phyloP scores from a whole-genome alignment of 257 asterid genomes.

The Nicotiana tabacum region DNA sequence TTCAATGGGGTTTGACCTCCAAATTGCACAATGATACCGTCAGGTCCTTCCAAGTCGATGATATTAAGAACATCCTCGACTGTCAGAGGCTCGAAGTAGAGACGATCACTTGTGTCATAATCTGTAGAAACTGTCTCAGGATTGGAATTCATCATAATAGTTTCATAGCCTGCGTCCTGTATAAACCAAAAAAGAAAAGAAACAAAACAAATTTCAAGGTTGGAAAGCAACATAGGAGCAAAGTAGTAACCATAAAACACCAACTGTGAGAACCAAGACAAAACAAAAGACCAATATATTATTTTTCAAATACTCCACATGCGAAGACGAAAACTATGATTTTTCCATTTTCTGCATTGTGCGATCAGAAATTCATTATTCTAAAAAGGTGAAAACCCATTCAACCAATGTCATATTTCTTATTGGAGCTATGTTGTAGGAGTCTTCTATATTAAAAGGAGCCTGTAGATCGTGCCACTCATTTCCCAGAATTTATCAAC shows the following conservation, averaged over 20 bases:
- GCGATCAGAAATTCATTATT: not conserved
- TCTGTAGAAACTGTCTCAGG: conserved; percentile 98
- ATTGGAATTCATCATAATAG: conserved; percentile 98
- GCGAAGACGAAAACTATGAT: not conserved
- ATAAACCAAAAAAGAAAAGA: conserved; percentile 6
- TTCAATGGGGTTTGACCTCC: conserved; percentile 98
- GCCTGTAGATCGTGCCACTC: not conserved
- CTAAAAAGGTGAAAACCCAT: not conserved
- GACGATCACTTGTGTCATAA: conserved; percentile 95
- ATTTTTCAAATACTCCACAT: not conserved
- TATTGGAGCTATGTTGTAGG: not conserved
- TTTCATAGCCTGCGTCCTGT: conserved; percentile 89
- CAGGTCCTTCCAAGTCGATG: conserved; percentile 92
- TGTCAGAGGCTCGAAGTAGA: conserved; percentile 94
- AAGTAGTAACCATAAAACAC: not conserved
- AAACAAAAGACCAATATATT: not conserved
- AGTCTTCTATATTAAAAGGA: not conserved
- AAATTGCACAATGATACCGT: conserved; percentile 95
- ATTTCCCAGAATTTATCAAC: not conserved
- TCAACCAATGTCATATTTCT: not conserved
- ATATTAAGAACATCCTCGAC: conserved; percentile 87
- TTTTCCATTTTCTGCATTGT: not conserved
- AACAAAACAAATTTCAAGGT: not conserved
- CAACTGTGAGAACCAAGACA: not conserved
- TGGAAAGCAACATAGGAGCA: not conserved